Percentiles rank a stretch among this genome's conserved stretches.
phyloP scores from a whole-genome alignment of 805 yeast species.

The Middelhovenomyces tepae region DNA sequence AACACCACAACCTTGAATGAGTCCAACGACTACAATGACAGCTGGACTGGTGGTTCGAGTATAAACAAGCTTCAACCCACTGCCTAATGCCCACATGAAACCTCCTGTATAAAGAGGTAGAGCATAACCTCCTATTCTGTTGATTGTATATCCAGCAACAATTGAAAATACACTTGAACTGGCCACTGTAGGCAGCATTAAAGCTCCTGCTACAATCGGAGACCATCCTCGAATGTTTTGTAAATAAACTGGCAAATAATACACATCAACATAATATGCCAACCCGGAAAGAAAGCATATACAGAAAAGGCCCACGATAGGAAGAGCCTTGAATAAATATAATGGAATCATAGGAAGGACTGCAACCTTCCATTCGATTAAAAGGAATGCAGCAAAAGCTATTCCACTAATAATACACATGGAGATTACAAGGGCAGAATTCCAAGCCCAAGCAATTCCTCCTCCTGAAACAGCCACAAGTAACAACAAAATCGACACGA shows the following conservation, averaged over 20 bases:
- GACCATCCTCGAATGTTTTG: slow-evolving; percentile 36
- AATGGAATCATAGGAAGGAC: slow-evolving; percentile 49
- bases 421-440: slow-evolving; percentile 33
- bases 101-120: slow-evolving; percentile 36
- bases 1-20: slow-evolving; percentile 35
- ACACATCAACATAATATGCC: slow-evolving; percentile 36
- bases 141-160: slow-evolving; percentile 37
- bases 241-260: slow-evolving; percentile 42
- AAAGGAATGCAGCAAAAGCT: slow-evolving; percentile 34
- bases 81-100: slow-evolving; percentile 34
- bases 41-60: slow-evolving; percentile 27
- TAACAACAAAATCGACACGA: slow-evolving; percentile 39
- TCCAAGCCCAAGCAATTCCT: slow-evolving; percentile 51
- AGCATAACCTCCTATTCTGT: slow-evolving; percentile 35
- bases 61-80: slow-evolving; percentile 31
- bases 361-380: slow-evolving; percentile 43
- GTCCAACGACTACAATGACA: slow-evolving; percentile 30
- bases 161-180: slow-evolving; percentile 34
- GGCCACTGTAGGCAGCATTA: slow-evolving; percentile 36
- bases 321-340: slow-evolving; percentile 31
- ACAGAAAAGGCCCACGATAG: slow-evolving; percentile 29
- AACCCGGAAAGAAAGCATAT: slow-evolving; percentile 41
- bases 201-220: slow-evolving; percentile 32
- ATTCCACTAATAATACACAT: slow-evolving; percentile 35
- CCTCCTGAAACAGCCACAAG: slow-evolving; percentile 55